Evolutionary conservation across 257 asterid genomes (phyloP).

Genomic region (Solanum pinnatisectum): DNA sequence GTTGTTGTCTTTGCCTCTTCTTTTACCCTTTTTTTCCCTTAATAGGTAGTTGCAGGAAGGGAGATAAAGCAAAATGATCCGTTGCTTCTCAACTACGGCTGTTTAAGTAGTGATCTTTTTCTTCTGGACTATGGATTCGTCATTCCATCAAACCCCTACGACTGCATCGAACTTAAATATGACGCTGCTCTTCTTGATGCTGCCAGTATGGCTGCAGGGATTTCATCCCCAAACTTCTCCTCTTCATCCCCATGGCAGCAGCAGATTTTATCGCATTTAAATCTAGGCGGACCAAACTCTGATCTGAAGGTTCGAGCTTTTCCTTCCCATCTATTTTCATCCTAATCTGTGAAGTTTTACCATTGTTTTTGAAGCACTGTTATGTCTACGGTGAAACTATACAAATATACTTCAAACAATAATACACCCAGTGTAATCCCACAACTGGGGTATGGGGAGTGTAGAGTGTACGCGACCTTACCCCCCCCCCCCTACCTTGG

Average conservation of each 20-base stretch:
- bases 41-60: conserved; percentile 64
- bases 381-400: not conserved
- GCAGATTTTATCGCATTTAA: conserved; percentile 39
- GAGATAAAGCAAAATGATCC: conserved; percentile 51
- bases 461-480: not conserved
- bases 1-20: not conserved
- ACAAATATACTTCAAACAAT: not conserved
- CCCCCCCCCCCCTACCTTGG: not conserved
- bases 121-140: conserved; percentile 93
- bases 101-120: conserved; percentile 67
- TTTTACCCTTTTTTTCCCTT: not conserved
- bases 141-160: conserved; percentile 70
- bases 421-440: not conserved
- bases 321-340: not conserved
- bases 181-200: conserved; percentile 86
- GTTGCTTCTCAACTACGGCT: conserved; percentile 77
- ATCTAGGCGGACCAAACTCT: conserved; percentile 49
- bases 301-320: conserved; percentile 58
- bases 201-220: conserved; percentile 84
- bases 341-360: not conserved
- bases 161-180: conserved; percentile 78
- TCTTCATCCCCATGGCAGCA: conserved; percentile 85
- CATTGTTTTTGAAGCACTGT: not conserved
- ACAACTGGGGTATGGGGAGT: not conserved
- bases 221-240: conserved; percentile 58